These are phyloP conservation scores for Neurospora tetrasperma DNA, from an alignment of 495 filamentous ascomycete genomes.

Conservation along the genomic window DNA sequence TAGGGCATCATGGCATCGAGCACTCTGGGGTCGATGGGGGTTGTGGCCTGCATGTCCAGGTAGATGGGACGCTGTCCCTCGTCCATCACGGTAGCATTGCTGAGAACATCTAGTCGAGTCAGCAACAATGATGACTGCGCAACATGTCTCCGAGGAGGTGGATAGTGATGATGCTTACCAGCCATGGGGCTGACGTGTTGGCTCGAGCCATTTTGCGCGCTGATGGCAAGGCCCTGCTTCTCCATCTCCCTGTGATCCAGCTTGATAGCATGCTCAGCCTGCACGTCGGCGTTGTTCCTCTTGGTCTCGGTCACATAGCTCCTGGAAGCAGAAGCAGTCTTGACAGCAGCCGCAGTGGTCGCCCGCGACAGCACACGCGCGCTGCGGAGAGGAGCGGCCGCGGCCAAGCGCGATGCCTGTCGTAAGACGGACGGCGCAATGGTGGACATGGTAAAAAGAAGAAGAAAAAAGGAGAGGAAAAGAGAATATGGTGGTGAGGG, in stretches of 20 bases:
- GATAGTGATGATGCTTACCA: constrained; percentile 29
- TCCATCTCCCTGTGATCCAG: constrained; percentile 75
- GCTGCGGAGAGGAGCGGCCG: constrained; percentile 39
- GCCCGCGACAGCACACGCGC: constrained; percentile 33
- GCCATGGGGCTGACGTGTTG: constrained; percentile 69
- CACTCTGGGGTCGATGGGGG: constrained; percentile 88
- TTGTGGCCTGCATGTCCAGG: constrained; percentile 97
- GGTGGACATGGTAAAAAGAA: constrained; percentile 50
- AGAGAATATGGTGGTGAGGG: constrained; percentile 2
- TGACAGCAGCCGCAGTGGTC: constrained; percentile 20
- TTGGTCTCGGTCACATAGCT: constrained; percentile 80
- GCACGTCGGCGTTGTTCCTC: constrained; percentile 69
- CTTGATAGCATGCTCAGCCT: constrained; percentile 69
- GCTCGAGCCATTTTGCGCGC: constrained; percentile 42
- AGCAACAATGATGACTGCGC: not conserved
- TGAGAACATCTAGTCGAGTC: constrained; percentile 52
- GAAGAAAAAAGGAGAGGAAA: not conserved
- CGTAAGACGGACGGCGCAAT: constrained; percentile 62
- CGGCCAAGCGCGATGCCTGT: constrained; percentile 65
- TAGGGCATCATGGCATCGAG: constrained; percentile 95
- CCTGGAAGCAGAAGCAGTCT: constrained; percentile 29
- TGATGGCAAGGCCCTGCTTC: constrained; percentile 53
- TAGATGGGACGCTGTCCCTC: constrained; percentile 92
- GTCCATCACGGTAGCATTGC: constrained; percentile 88
- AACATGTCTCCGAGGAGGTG: not conserved